Base-by-base conservation (phyloP, 1,284 basidiomycete species). In the Athelia sp. region DNA sequence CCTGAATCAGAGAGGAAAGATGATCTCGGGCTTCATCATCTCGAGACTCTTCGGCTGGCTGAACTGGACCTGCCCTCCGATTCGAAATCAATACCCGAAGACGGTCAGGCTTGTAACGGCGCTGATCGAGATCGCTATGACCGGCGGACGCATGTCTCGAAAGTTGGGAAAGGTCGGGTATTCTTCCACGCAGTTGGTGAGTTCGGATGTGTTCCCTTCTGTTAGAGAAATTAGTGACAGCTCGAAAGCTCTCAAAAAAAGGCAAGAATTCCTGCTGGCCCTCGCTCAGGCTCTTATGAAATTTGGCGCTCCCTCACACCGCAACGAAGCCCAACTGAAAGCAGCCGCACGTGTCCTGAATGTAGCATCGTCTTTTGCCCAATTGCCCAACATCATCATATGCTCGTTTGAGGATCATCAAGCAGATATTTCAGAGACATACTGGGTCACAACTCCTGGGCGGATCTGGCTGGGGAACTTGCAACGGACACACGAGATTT, bases 331-430 rank as follows among this genome's bases (percentile, higher is more conserved):
- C 0, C 84, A 86, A 59, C 75, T 87, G 9, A 64, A 73, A 3
- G 86, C 91, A 3, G 88, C 89, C 4, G 87, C 90, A 1, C 76
- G 82, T 18, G 90, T 93, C 49, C 78, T 94, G 13, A 87, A 92
- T 60, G 80, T 94, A 42, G 81, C 91, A 61, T 88, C 87, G 31
- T 85, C 88, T 60, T 90, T 90, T 58, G 82, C 88, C 35, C 84
- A 91, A 64, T 74, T 91, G 14, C 90, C 90, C 6, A 81, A 79
- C 11, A 81, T 91, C 57, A 87, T 93, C 52, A 89, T 93, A 53
- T 87, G 84, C 53, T 87, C 84, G 43, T 93, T 93, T 62, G 87
- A 86, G 1, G 87, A 90, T 61, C 80, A 79, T 56, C 87, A 89
- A 60, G 79, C 84, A 24, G 83, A 84, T 56, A 81, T 81, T 3